Evolutionary conservation across 2,329 filamentous ascomycete species (phyloP).

Genomic region (Biscogniauxia mediterranea): DNA sequence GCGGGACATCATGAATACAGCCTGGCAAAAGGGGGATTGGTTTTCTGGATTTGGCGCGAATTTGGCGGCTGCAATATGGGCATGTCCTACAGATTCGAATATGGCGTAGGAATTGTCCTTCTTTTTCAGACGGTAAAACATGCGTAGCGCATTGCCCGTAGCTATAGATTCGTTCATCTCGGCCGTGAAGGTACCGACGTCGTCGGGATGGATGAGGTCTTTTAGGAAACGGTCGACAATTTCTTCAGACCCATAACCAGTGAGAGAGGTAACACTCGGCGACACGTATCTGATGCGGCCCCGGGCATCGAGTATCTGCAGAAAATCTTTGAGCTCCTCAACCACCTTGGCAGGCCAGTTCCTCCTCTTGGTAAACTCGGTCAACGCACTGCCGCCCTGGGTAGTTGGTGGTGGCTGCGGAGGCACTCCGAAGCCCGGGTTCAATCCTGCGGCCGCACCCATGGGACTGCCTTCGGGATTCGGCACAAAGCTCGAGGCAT

Average conservation of each 20-base stretch:
- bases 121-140: conserved; percentile 83
- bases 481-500: conserved; percentile 20
- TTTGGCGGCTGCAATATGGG: conserved; percentile 74
- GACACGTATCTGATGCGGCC: conserved; percentile 85
- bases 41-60: conserved; percentile 63
- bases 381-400: conserved; percentile 45
- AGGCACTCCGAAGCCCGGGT: conserved; percentile 33
- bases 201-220: conserved; percentile 83
- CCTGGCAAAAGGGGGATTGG: conserved; percentile 71
- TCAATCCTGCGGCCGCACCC: conserved; percentile 21
- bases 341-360: conserved; percentile 89
- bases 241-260: conserved; percentile 70
- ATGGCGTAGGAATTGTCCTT: conserved; percentile 72
- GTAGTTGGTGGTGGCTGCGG: conserved; percentile 28
- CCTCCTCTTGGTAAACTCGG: conserved; percentile 59
- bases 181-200: conserved; percentile 76
- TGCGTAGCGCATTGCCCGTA: conserved; percentile 72
- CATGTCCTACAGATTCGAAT: conserved; percentile 90
- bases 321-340: conserved; percentile 83
- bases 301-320: conserved; percentile 83
- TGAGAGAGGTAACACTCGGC: conserved; percentile 70
- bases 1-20: conserved; percentile 90
- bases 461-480: conserved; percentile 24
- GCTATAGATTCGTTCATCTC: conserved; percentile 90
- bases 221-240: conserved; percentile 73